phyloP scores from a whole-genome alignment of 352 stramenopile genomes.

The Phytopythium mirpurense region DNA sequence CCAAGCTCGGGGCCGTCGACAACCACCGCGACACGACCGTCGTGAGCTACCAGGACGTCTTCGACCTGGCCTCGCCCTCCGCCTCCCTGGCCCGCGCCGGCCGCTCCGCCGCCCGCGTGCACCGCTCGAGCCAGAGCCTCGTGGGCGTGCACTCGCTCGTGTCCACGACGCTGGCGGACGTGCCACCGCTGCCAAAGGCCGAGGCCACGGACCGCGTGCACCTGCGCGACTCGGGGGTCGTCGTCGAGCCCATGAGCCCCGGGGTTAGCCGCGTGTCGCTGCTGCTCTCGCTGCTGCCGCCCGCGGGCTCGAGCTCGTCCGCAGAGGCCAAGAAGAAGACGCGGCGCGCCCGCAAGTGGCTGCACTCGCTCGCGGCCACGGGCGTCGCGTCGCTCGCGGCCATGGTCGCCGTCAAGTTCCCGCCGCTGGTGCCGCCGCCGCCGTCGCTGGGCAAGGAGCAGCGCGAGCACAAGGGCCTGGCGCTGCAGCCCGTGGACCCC shows the following conservation, averaged over 20 bases:
- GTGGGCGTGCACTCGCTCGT: slow-evolving; percentile 50
- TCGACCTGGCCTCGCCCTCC: slow-evolving; percentile 12
- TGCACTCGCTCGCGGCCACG: slow-evolving; percentile 31
- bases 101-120: slow-evolving; percentile 17
- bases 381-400: slow-evolving; percentile 33
- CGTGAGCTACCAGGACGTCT: slow-evolving; percentile 67
- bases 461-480: slow-evolving; percentile 28
- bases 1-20: slow-evolving; percentile 27
- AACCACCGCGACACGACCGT: slow-evolving; percentile 58
- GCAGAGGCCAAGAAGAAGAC: slow-evolving; percentile 45
- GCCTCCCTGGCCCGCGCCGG: background rate
- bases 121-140: no score
- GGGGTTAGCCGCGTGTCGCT: slow-evolving; percentile 48
- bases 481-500: slow-evolving; percentile 16
- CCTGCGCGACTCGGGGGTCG: slow-evolving; percentile 55
- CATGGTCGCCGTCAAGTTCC: slow-evolving; percentile 17
- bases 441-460: slow-evolving; percentile 28
- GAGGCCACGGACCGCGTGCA: slow-evolving; percentile 45
- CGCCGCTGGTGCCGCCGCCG: background rate
- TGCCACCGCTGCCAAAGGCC: slow-evolving; percentile 39
- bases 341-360: slow-evolving; percentile 46
- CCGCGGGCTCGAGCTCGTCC: slow-evolving; percentile 30
- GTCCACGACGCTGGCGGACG: slow-evolving; percentile 62
- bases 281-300: slow-evolving; percentile 53
- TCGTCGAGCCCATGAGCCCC: slow-evolving; percentile 39